Evolutionary conservation across 2,329 filamentous ascomycete genomes (phyloP), one percentile per base, ranked within the genome.

Genomic region (Arthrobotrys entomopaga): DNA sequence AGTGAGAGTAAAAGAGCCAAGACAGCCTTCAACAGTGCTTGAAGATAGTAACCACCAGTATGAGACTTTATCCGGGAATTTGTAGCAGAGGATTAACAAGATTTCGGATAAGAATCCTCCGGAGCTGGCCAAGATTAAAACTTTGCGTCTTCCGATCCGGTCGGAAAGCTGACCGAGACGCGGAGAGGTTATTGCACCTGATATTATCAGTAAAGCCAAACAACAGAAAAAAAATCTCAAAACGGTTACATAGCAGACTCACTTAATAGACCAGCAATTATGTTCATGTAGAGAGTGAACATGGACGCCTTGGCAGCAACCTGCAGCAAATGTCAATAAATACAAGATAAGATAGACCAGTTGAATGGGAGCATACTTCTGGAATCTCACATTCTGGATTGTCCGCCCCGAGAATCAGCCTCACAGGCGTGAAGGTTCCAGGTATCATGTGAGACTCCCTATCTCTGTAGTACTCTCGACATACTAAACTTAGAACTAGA

Each of bases 151-250:
- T 24, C 95, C 95, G 80, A 91, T 91, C 20, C 92, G 87, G 82
- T 99, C 95, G 0, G 93, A 97, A 15, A 97, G 82, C 1, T 91
- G 87, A 0, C 95, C 95, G 2, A 98, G 83, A 77, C 90, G 92
- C 0, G 95, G 95, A 29, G 91, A 91, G 15, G 89, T 89, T 59
- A 97, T 83, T 6, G 93, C 93, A 71, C 92, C 78, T 78, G 53
- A 59, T 46, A 71, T 54, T 20, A 56, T 59, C 24, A 57, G 43
- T 29, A 54, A 16, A 29, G n/a, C n/a, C 1, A 19, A n/a, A 52
- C 8, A 15, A 10, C n/a, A 24, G 20, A 1, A 15, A 20, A 19
- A 1, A 20, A 19, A 1, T 29, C 3, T 8, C 26, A 3, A 10
- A 10, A 53, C n/a, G n/a, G 26, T 40, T n/a, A n/a, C n/a, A 61